A percentile compares a stretch with the other conserved stretches of the same genome.
These are phyloP conservation scores for Reutealis trisperma DNA, from an alignment of 345 rosid species.

Conservation along the genomic window DNA sequence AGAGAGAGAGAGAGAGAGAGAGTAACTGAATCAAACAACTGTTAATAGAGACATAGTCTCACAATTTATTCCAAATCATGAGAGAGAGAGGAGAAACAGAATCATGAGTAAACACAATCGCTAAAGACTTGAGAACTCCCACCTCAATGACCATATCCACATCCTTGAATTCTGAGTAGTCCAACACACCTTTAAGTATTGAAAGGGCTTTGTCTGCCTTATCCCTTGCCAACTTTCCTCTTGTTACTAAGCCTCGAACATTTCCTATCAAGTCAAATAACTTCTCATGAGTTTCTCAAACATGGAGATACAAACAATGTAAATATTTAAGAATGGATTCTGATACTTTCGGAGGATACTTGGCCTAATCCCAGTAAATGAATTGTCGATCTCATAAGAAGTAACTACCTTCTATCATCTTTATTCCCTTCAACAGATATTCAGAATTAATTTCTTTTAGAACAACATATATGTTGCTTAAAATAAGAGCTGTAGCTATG, in stretches of 20 bases:
- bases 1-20: conserved; percentile 37
- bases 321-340: not conserved
- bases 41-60: not conserved
- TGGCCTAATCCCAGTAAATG: not conserved
- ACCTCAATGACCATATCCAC: conserved; percentile 99
- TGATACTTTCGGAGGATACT: not conserved
- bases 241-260: conserved; percentile 64
- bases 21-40: conserved; percentile 13
- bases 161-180: conserved; percentile 79
- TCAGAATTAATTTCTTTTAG: conserved; percentile 89
- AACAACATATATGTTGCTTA: conserved; percentile 65
- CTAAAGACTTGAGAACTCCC: conserved; percentile 10
- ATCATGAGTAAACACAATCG: conserved; percentile 3
- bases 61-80: not conserved
- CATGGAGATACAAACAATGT: not conserved
- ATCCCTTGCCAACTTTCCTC: conserved; percentile 63
- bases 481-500: conserved; percentile 77
- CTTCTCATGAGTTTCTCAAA: conserved; percentile 5
- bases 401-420: conserved; percentile 67
- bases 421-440: conserved; percentile 76
- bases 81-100: not conserved
- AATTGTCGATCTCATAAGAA: not conserved
- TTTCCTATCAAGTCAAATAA: conserved; percentile 54
- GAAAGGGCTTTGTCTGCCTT: conserved; percentile 76
- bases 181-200: conserved; percentile 76